Conservation (phyloP, 2,329 filamentous ascomycete species). For the Sporothrix protearum region DNA sequence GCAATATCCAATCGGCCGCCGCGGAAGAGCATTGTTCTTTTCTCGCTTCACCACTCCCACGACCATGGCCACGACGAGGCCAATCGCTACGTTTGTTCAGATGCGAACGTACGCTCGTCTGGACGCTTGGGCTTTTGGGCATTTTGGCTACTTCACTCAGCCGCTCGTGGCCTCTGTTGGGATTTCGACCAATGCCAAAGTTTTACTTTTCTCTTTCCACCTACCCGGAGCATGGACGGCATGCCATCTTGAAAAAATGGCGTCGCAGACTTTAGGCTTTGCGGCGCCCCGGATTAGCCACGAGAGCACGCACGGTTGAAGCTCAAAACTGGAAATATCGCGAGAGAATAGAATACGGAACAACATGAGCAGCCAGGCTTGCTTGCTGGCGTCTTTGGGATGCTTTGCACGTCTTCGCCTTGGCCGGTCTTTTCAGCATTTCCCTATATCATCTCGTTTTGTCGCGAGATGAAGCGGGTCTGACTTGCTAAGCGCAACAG, state of each 20-base stretch:
- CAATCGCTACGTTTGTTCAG: neutral
- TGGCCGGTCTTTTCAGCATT: neutral
- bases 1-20: neutral
- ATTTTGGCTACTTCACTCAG: neutral
- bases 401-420: neutral
- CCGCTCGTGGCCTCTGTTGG: neutral
- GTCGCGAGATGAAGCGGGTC: neutral
- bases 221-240: neutral
- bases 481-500: neutral
- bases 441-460: neutral
- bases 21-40: neutral
- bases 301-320: slow-evolving; percentile 1
- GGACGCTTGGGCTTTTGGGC: neutral
- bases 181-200: neutral
- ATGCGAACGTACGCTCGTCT: neutral
- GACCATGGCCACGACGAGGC: neutral
- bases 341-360: neutral
- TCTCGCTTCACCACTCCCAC: neutral
- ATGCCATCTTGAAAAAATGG: neutral
- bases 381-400: neutral
- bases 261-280: slow-evolving; percentile 5
- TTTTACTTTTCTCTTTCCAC: no score
- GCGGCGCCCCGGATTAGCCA: neutral
- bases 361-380: neutral
- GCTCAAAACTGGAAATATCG: neutral